These are phyloP conservation scores for Aspergillus sp. DNA, from an alignment of 2,329 filamentous ascomycete species.

Conservation along the genomic window DNA sequence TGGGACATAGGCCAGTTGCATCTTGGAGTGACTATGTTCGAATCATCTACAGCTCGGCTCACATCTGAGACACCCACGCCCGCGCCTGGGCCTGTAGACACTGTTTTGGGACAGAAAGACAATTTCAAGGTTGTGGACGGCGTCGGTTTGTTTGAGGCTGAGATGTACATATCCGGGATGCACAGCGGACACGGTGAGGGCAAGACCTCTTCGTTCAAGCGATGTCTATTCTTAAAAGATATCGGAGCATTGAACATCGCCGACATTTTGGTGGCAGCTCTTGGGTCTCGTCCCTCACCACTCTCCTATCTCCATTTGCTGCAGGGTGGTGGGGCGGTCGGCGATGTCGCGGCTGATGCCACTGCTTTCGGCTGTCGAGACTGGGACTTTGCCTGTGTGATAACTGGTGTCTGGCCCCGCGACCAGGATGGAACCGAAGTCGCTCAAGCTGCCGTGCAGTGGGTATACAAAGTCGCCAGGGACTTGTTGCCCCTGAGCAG, in stretches of 20 bases:
- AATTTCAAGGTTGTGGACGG: constrained; percentile 37
- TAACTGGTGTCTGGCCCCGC: constrained; percentile 57
- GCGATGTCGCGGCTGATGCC: constrained; percentile 37
- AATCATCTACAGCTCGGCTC: constrained; percentile 27
- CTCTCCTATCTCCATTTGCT: constrained; percentile 59
- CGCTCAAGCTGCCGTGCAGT: constrained; percentile 37
- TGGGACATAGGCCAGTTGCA: constrained; percentile 39
- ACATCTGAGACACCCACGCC: constrained; percentile 7
- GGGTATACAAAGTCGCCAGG: constrained; percentile 51
- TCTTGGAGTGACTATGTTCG: constrained; percentile 49
- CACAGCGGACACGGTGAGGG: constrained; percentile 52
- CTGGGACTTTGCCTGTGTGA: constrained; percentile 58
- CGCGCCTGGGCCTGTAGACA: constrained; percentile 4
- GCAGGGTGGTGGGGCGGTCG: constrained; percentile 52
- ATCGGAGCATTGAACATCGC: constrained; percentile 35
- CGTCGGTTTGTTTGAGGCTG: constrained; percentile 50
- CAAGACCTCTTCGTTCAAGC: constrained; percentile 60
- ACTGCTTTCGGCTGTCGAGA: constrained; percentile 58
- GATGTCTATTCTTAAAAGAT: constrained; percentile 53
- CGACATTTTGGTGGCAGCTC: constrained; percentile 37
- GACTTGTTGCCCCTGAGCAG: constrained; percentile 45
- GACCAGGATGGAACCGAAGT: constrained; percentile 42
- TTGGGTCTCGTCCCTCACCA: constrained; percentile 45
- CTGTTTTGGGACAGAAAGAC: constrained; percentile 30
- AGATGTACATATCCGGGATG: constrained; percentile 57